Percentiles rank a stretch among this genome's conserved stretches.
Evolutionary conservation across 2,329 filamentous ascomycete species (phyloP).

Genomic region (Coccinonectria pachysandricola): DNA sequence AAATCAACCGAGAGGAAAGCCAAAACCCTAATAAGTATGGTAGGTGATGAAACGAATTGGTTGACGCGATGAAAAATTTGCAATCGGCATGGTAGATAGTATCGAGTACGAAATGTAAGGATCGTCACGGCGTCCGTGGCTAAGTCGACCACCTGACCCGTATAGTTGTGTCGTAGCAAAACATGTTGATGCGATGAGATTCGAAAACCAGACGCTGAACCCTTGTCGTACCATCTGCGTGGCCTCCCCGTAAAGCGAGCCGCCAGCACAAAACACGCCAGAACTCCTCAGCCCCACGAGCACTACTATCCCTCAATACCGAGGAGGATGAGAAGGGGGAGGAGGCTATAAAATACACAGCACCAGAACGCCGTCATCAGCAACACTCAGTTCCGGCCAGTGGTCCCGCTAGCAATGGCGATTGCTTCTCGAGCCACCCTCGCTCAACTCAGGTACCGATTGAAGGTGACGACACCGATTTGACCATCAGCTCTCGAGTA

Average conservation of each 20-base stretch:
- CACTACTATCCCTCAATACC: no score
- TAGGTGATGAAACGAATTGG: constrained; percentile 3
- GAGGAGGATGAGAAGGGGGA: no score
- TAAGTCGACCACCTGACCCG: constrained; percentile 4
- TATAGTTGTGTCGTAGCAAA: no score
- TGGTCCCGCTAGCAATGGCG: no score
- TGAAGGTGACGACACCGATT: constrained; percentile 21
- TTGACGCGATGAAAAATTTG: constrained; percentile 6
- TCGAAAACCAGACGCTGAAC: constrained; percentile 2
- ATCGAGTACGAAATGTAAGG: no score
- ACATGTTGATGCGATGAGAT: constrained; percentile 3
- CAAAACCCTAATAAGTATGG: constrained; percentile 2
- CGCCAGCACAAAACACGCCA: constrained; percentile 10
- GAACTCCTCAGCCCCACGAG: constrained; percentile 18
- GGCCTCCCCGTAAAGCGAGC: no score
- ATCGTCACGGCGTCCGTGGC: constrained; percentile 6
- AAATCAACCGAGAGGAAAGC: constrained; percentile 1
- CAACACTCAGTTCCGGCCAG: no score
- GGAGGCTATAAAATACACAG: constrained; percentile 16
- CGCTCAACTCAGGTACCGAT: no score
- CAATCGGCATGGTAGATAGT: no score
- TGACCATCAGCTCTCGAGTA: constrained; percentile 28
- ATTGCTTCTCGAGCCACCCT: no score
- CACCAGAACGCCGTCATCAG: constrained; percentile 17
- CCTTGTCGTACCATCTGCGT: constrained; percentile 3